Evolutionary conservation across 2,329 filamentous ascomycete genomes (phyloP), one percentile per base, ranked within the genome.

Genomic region (Scopulariopsis brevicaulis): DNA sequence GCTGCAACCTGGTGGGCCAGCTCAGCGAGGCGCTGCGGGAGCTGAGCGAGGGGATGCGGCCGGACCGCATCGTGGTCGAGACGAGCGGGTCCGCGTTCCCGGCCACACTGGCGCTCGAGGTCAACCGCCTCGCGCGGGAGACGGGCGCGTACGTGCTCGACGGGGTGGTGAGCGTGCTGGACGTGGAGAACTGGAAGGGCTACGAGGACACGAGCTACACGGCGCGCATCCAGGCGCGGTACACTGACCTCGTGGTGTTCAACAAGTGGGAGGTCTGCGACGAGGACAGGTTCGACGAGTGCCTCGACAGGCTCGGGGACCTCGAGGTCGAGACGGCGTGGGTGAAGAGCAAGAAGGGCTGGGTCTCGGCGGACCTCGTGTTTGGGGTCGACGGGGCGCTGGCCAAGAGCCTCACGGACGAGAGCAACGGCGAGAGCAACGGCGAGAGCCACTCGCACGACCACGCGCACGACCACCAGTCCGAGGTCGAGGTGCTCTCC

Each of bases 1-100:
- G 94, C 81, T 99, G 94, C 77, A 97, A 97, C 70, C 86, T 97
- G 28, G 93, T 99, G 60, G 94, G 94, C 18, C 90, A 96, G 71
- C 83, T 99, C 8, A 83, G 84, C 60, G 84, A 87, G 54, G 92
- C 93, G 1, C 84, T 99, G 20, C 74, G 81, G 51, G 85, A 94
- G 67, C 84, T 99, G 48, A 81, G 82, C 55, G 71, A 74, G 25
- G 70, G 69, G 15, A 70, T 77, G 37, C 62, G 64, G 0, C 93
- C 91, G 0, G 89, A 96, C 68, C 83, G 94, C 58, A 94, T 99
- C 71, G 84, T 99, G 56, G 85, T 99, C 69, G 94, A 99, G 78
- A 99, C 94, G 2, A 89, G 84, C 46, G 94, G 94, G 1, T 89
- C 84, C 32, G 92, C 92, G 0, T 91, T 91, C 68, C 92, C 92